phyloP scores from a whole-genome alignment of 2,329 filamentous ascomycete genomes.

The Fusarium fujikuroi region DNA sequence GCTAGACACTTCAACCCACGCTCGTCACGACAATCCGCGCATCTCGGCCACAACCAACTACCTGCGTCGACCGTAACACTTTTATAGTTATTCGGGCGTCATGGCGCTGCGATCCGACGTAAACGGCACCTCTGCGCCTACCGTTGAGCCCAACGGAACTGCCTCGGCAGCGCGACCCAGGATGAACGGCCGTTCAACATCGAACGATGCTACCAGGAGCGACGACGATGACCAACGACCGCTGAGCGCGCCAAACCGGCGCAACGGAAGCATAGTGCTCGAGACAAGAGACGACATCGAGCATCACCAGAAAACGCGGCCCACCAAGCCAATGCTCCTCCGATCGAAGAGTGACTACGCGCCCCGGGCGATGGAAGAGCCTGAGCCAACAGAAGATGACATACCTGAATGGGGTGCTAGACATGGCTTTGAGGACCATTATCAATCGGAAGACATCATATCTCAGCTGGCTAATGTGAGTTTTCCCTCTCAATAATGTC shows the following conservation, averaged over 20 bases:
- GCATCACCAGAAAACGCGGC: constrained; percentile 51
- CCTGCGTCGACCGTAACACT: constrained; percentile 27
- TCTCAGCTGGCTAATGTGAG: constrained; percentile 83
- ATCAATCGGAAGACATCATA: constrained; percentile 90
- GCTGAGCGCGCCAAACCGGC: constrained; percentile 58
- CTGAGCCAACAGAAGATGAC: constrained; percentile 58
- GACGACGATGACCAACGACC: constrained; percentile 53
- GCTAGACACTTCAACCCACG: constrained; percentile 37
- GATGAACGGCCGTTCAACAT: constrained; percentile 45
- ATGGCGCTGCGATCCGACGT: constrained; percentile 50
- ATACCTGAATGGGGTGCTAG: constrained; percentile 69
- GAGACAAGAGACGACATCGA: constrained; percentile 49
- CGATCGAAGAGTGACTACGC: constrained; percentile 68
- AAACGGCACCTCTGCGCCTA: constrained; percentile 47
- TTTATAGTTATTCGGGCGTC: constrained; percentile 39
- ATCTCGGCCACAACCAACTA: constrained; percentile 28
- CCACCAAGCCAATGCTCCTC: constrained; percentile 61
- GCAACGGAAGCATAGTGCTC: constrained; percentile 47
- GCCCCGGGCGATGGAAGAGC: constrained; percentile 54
- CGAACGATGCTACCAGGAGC: constrained; percentile 41
- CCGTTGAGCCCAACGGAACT: constrained; percentile 35
- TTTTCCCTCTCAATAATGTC: constrained; percentile 42
- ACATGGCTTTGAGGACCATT: constrained; percentile 93
- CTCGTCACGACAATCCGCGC: constrained; percentile 40
- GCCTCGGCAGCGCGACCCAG: constrained; percentile 44